Evolutionary conservation across 768 basidiomycete species (phyloP).

Genomic region (Amanita pseudoporphyria): DNA sequence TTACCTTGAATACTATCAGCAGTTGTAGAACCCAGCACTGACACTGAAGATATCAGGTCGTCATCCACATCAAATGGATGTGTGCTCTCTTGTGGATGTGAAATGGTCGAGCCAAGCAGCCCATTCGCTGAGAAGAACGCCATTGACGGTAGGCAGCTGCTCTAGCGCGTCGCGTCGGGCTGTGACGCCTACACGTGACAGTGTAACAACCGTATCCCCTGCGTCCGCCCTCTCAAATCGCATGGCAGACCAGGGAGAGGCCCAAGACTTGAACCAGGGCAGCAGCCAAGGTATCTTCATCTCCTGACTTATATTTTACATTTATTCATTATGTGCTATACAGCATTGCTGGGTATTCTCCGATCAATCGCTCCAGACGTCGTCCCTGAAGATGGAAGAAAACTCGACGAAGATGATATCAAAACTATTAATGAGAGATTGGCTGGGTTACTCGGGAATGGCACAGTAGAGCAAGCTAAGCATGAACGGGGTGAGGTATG

Average conservation of each 20-base stretch:
- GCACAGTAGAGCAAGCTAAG: constrained; percentile 23
- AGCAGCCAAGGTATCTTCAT: constrained; percentile 20
- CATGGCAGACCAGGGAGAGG: constrained; percentile 10
- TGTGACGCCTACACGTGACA: constrained; percentile 2
- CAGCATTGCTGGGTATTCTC: constrained; percentile 33
- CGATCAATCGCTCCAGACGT: constrained; percentile 28
- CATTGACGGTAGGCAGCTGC: constrained; percentile 4
- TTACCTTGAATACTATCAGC: neutral
- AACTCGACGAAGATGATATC: constrained; percentile 38
- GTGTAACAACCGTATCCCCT: neutral
- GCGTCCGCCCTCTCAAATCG: too few species aligned
- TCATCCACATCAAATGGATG: neutral
- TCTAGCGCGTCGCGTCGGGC: neutral
- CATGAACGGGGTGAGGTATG: constrained; percentile 61
- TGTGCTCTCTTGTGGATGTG: neutral
- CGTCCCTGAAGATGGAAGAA: constrained; percentile 15
- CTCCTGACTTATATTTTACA: neutral
- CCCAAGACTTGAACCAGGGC: constrained; percentile 18
- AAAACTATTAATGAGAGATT: constrained; percentile 51
- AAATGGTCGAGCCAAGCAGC: constrained; percentile 15
- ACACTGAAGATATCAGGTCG: too few species aligned
- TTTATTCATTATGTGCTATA: neutral
- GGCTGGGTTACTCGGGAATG: constrained; percentile 43
- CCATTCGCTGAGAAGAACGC: constrained; percentile 19
- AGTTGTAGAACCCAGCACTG: too few species aligned